Conservation (phyloP, 176 grass and related monocot species). For the Chloris gayana region DNA sequence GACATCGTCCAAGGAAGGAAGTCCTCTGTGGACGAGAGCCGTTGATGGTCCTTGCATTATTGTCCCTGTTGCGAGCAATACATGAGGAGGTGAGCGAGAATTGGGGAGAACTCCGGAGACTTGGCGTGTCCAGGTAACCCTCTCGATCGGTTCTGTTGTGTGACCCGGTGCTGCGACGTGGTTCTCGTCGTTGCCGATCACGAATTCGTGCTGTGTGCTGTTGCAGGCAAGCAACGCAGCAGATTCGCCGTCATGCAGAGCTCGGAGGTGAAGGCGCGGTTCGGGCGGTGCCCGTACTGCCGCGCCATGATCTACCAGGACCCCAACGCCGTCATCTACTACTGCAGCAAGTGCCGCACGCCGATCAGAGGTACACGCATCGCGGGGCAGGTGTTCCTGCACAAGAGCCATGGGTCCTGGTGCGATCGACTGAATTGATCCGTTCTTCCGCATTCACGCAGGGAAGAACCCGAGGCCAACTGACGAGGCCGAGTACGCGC, state of each 20-base stretch:
- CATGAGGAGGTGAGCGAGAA: conserved; percentile 16
- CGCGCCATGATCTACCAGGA: conserved; percentile 72
- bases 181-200: not conserved
- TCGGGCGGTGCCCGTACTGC: conserved; percentile 67
- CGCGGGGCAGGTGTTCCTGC: no score
- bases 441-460: not conserved
- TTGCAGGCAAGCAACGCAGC: conserved; percentile 9
- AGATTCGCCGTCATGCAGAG: conserved; percentile 22
- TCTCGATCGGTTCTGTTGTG: not conserved
- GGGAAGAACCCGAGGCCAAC: conserved; percentile 52
- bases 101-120: not conserved
- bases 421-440: not conserved
- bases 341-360: conserved; percentile 61
- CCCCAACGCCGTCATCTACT: conserved; percentile 59
- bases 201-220: not conserved
- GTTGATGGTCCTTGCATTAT: not conserved
- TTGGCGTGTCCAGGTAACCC: conserved; percentile 10
- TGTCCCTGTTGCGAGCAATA: not conserved
- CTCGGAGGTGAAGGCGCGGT: conserved; percentile 46
- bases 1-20: not conserved
- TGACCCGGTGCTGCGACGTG: no score
- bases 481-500: conserved; percentile 51
- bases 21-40: not conserved
- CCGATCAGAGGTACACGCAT: conserved; percentile 62
- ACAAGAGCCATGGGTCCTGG: not conserved